phyloP scores from a whole-genome alignment of 345 rosid genomes.

The Linum trigynum region DNA sequence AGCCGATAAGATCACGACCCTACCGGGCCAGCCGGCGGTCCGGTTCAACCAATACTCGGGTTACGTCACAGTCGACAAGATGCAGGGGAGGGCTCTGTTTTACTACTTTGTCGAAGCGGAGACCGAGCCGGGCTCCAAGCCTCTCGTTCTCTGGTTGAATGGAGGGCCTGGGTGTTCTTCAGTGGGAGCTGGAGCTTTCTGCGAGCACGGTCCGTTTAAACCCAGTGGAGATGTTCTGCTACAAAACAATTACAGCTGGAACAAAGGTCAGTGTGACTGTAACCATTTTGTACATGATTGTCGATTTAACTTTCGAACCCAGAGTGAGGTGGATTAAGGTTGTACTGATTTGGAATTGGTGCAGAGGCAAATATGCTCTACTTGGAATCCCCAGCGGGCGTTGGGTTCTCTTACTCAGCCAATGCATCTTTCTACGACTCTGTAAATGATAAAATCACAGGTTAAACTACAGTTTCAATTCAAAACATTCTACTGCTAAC shows the following conservation, averaged over 20 bases:
- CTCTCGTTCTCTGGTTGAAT: conserved; percentile 1
- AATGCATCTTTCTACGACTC: conserved; percentile 15
- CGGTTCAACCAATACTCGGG: conserved; percentile 3
- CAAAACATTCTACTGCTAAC: too few relatives aligned
- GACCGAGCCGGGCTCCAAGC: not conserved
- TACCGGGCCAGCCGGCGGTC: conserved; percentile 2
- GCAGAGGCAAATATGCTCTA: conserved; percentile 21
- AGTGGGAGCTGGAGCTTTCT: conserved; percentile 22
- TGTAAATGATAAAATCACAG: conserved; percentile 16
- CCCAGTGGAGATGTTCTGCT: conserved; percentile 14
- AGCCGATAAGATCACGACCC: not conserved
- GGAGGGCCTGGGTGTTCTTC: conserved; percentile 25
- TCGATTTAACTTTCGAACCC: too few relatives aligned
- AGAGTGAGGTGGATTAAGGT: too few relatives aligned
- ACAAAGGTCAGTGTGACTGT: conserved; percentile 10
- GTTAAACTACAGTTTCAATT: not conserved
- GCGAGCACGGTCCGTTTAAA: conserved; percentile 25
- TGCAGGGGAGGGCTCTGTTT: not conserved
- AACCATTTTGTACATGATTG: too few relatives aligned
- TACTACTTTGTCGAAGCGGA: conserved; percentile 3
- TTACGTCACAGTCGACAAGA: not conserved
- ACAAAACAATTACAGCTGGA: conserved; percentile 18
- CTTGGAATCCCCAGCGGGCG: conserved; percentile 23
- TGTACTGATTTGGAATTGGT: not conserved
- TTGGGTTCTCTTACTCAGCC: conserved; percentile 24